Evolutionary conservation across 805 yeast genomes (phyloP).

Genomic region (Yarrowia yakushimensis): DNA sequence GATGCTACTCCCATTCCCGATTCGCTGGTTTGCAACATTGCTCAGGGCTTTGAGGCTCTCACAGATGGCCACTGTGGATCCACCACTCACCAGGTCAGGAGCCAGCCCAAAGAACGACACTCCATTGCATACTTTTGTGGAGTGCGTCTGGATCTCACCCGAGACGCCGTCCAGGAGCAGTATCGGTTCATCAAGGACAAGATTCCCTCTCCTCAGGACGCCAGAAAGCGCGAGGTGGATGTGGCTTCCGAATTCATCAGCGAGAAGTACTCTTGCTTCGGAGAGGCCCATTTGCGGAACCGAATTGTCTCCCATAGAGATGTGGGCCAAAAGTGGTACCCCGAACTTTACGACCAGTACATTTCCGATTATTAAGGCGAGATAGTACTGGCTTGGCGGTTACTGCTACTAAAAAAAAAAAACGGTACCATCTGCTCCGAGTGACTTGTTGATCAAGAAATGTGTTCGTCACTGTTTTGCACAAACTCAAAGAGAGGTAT

Average conservation of each 20-base stretch:
- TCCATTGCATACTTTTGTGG: constrained; percentile 50
- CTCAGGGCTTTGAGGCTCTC: constrained; percentile 59
- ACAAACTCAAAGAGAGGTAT: too few relatives aligned
- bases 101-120: constrained; percentile 41
- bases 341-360: constrained; percentile 36
- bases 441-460: too few relatives aligned
- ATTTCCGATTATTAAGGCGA: constrained; percentile 25
- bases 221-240: constrained; percentile 33
- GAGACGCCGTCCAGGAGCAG: constrained; percentile 34
- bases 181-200: constrained; percentile 31
- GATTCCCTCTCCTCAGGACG: constrained; percentile 35
- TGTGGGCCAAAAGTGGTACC: constrained; percentile 43
- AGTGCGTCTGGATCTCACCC: constrained; percentile 37
- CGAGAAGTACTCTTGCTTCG: constrained; percentile 38
- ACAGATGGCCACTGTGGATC: constrained; percentile 58
- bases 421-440: too few relatives aligned
- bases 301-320: constrained; percentile 43
- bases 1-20: constrained; percentile 49
- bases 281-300: constrained; percentile 44
- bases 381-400: too few relatives aligned
- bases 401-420: too few relatives aligned
- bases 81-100: constrained; percentile 53
- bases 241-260: constrained; percentile 37
- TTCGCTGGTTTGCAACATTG: constrained; percentile 54
- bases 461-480: too few relatives aligned